These are phyloP conservation scores for Ehretia macrophylla DNA, from an alignment of 257 asterid species.

Conservation along the genomic window DNA sequence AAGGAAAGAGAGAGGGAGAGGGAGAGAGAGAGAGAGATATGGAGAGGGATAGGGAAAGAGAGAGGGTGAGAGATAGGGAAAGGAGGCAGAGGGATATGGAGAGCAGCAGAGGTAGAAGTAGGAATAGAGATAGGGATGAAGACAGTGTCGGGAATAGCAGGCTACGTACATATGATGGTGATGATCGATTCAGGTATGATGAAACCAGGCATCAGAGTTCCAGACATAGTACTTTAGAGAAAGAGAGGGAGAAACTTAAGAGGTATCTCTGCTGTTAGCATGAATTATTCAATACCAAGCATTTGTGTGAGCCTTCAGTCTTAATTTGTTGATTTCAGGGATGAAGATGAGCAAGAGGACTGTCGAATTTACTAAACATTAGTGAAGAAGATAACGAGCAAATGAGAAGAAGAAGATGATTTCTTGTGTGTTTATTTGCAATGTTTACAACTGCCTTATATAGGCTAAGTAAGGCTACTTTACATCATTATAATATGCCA, in stretches of 20 bases:
- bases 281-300: conserved; percentile 2
- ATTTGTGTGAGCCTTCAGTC: conserved; percentile 11
- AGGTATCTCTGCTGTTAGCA: conserved; percentile 43
- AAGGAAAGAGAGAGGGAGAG: conserved; percentile 25
- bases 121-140: conserved; percentile 34
- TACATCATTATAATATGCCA: too few relatives aligned
- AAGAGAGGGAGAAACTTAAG: conserved; percentile 23
- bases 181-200: conserved; percentile 35
- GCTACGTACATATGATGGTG: conserved; percentile 38
- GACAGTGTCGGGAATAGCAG: conserved; percentile 42
- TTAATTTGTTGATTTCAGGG: conserved; percentile 41
- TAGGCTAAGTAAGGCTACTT: too few relatives aligned
- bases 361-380: too few relatives aligned
- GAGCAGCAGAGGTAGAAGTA: conserved; percentile 38
- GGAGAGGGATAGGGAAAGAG: conserved; percentile 25
- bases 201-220: too few relatives aligned
- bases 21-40: conserved; percentile 29
- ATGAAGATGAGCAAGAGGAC: conserved; percentile 64
- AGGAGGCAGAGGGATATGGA: conserved; percentile 39
- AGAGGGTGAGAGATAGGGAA: conserved; percentile 27
- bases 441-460: too few relatives aligned
- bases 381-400: too few relatives aligned
- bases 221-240: conserved; percentile 27
- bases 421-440: too few relatives aligned
- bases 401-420: too few relatives aligned